phyloP scores from a whole-genome alignment of 2,329 filamentous ascomycete species.

The Metarhizium guizhouense region DNA sequence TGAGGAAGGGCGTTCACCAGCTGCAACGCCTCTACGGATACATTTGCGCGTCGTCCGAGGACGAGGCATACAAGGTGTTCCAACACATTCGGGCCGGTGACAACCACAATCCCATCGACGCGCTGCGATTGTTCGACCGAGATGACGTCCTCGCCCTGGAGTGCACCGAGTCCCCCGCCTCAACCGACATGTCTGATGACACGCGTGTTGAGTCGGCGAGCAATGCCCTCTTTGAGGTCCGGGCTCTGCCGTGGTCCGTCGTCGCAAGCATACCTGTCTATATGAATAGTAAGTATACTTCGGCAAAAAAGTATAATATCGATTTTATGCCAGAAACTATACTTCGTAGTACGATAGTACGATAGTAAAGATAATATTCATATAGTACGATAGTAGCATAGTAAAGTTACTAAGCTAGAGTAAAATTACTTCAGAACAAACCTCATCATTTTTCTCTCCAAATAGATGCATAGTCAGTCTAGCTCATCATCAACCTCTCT shows the following conservation, averaged over 20 bases:
- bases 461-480: too few species aligned
- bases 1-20: background rate
- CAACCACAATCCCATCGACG: constrained; percentile 2
- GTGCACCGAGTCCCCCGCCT: background rate
- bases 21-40: constrained; percentile 3
- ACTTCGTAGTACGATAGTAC: too few species aligned
- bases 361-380: too few species aligned
- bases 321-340: too few species aligned
- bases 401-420: too few species aligned
- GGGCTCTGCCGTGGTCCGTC: constrained; percentile 1
- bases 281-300: too few species aligned
- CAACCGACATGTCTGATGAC: background rate
- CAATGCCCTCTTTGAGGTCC: background rate
- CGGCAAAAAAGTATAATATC: too few species aligned
- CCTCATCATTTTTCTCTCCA: too few species aligned
- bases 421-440: too few species aligned
- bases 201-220: background rate
- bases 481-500: too few species aligned
- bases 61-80: constrained; percentile 1
- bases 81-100: constrained; percentile 1
- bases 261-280: too few species aligned
- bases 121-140: background rate
- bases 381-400: too few species aligned
- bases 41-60: constrained; percentile 3
- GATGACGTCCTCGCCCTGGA: background rate